Evolutionary conservation across 495 filamentous ascomycete species (phyloP), one percentile per base, ranked within the genome.

Genomic region (Durotheca rogersii): DNA sequence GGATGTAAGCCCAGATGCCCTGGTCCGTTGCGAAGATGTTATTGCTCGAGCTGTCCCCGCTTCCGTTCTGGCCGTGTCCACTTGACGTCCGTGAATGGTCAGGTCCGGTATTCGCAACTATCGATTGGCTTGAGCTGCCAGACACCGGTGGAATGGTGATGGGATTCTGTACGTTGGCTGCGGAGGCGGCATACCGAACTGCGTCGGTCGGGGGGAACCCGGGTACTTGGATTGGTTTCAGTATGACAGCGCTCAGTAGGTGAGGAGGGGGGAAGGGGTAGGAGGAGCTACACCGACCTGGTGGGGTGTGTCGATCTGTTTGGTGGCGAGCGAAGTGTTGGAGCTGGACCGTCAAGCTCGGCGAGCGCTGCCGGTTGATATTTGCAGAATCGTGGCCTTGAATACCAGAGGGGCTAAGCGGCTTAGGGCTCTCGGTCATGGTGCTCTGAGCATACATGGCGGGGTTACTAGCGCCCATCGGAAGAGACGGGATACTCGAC

Each of bases 371-470:
- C 19, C 81, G 78, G 53, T 76, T 78, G 19, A 78, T 61, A 46
- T 64, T 68, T 18, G 66, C 56, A 29, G 72, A 46, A 36, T 82
- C 80, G 34, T 82, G 79, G 19, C 79, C 73, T 37, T 82, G 79
- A 32, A 77, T 68, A 14, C 80, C 81, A 56, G 80, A 82, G 3
- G 90, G 90, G 25, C 89, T 95, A 23, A 95, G 72, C 3, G 90
- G 88, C 62, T 88, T 92, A 0, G 90, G 89, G 54, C 86, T 92
- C 62, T 95, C 90, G 3, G 85, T 90, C 77, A 94, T 87, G 46
- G 77, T 76, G 42, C 71, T 74, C 48, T 88, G 82, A 11, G 83
- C 76, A 65, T 86, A 92, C 43, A 88, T 76, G 5, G 86, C 81
- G 4, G 79, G 59, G 34, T 74, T 66, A 57, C 70, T 62, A 66